Evolutionary conservation across 306 rosid species (phyloP), one percentile per base, ranked within the genome.

Genomic region (Dryas octopetala): DNA sequence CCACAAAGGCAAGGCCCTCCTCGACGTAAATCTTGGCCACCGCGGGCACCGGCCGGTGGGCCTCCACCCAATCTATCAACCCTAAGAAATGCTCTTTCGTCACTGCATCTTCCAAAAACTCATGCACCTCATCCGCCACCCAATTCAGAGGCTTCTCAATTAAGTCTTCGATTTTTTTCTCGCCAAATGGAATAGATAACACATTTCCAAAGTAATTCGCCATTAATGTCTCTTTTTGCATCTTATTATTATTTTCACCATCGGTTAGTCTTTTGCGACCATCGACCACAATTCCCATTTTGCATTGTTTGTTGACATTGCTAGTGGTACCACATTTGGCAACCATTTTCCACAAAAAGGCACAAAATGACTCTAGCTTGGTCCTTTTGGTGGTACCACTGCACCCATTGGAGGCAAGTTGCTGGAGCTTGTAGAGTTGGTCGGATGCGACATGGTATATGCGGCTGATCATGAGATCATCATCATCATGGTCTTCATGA

Each of bases 31-130:
- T 86, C 63, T 66, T 80, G 0, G 96, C 81, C 71, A 90, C 11
- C 0, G 82, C 86, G 0, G 76, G 80, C 2, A 76, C 71, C 0
- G 98, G 98, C 0, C 93, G 82, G 9, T 85, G 89, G 2, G 83
- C 82, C 84, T 92, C 97, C 62, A 88, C 92, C 97, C 97, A 92
- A 66, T 92, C 97, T 43, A 92, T 83, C 0, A 90, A 84, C 9
- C 94, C 89, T 11, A 90, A 61, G 75, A 92, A 92, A 53, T 92
- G 98, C 12, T 88, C 94, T 62, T 84, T 66, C 0, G 78, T 87
- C 14, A 70, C 74, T 0, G 91, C 90, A 9, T 3, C 44, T 4
- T 45, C 47, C 57, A 90, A 60, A 9, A 90, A 82, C 4, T 80
- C 61, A 0, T 84, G 86, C 51, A 93, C 90, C 59, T 76, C 74